These are phyloP conservation scores for Euptelea pleiosperma DNA, from an alignment of 164 flowering plant species.

Conservation along the genomic window DNA sequence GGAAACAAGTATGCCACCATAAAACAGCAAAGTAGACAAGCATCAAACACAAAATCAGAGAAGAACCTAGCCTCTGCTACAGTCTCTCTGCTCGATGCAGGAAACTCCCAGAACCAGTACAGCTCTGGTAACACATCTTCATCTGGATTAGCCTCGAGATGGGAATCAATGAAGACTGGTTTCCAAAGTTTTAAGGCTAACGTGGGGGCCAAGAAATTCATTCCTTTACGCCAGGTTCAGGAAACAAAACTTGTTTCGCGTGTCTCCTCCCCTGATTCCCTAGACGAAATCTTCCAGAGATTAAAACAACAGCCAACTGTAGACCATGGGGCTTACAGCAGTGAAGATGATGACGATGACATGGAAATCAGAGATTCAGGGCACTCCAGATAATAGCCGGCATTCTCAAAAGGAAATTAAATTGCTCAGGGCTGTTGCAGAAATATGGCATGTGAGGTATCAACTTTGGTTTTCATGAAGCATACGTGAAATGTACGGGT, in stretches of 20 bases:
- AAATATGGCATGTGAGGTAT: background rate
- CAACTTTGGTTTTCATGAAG: constrained; percentile 5
- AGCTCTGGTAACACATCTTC: constrained; percentile 28
- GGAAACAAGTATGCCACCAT: constrained; percentile 69
- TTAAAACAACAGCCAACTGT: constrained; percentile 53
- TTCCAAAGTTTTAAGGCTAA: constrained; percentile 78
- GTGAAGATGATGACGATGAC: constrained; percentile 16
- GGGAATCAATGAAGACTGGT: constrained; percentile 81
- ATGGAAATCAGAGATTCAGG: constrained; percentile 18
- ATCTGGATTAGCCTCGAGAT: constrained; percentile 59
- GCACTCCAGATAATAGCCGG: constrained; percentile 22
- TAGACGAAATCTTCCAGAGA: constrained; percentile 91
- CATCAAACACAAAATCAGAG: constrained; percentile 37
- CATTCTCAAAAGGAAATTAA: background rate
- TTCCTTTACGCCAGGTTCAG: constrained; percentile 58
- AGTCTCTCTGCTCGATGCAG: constrained; percentile 63
- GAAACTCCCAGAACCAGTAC: constrained; percentile 23
- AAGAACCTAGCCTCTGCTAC: constrained; percentile 56
- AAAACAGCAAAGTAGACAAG: constrained; percentile 47
- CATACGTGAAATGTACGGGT: constrained; percentile 25
- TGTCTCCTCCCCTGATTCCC: constrained; percentile 64
- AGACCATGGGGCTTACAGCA: constrained; percentile 36
- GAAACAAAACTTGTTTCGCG: constrained; percentile 38
- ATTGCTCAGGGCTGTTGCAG: background rate
- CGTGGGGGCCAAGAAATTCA: constrained; percentile 64